Evolutionary conservation across 768 basidiomycete genomes (phyloP).

Genomic region (Pleurotus sapidus): DNA sequence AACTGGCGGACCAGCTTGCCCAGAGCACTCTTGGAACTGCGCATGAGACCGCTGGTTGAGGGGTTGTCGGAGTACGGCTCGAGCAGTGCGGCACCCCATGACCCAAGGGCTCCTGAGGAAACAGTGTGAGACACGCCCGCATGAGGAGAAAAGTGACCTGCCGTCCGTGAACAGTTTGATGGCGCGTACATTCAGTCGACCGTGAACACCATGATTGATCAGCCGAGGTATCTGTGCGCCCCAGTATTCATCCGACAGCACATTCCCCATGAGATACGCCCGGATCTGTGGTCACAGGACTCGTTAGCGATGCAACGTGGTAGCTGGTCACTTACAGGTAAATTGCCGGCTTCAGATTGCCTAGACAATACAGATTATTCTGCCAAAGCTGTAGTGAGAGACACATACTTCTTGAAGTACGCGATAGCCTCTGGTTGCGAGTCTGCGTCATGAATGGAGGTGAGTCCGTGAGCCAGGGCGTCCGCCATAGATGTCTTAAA

Average conservation of each 20-base stretch:
- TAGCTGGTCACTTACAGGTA: conserved; percentile 53
- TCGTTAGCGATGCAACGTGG: background rate
- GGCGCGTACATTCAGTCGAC: conserved; percentile 55
- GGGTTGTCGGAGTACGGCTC: conserved; percentile 84
- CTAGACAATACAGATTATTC: conserved; percentile 33
- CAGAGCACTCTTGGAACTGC: conserved; percentile 51
- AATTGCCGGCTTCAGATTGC: conserved; percentile 59
- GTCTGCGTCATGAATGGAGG: conserved; percentile 83
- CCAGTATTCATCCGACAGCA: conserved; percentile 56
- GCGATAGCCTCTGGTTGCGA: conserved; percentile 46
- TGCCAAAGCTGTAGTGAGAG: no score
- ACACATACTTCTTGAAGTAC: conserved; percentile 61
- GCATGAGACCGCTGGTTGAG: conserved; percentile 67
- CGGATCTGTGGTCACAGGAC: conserved; percentile 39
- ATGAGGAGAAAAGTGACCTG: conserved; percentile 16
- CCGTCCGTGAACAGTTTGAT: conserved; percentile 82
- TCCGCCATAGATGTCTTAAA: conserved; percentile 64
- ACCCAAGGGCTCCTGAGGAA: conserved; percentile 75
- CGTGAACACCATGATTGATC: conserved; percentile 53
- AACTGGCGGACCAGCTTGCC: conserved; percentile 54
- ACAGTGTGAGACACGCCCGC: background rate
- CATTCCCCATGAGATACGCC: conserved; percentile 59
- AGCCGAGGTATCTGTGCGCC: conserved; percentile 59
- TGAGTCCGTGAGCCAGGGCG: conserved; percentile 78
- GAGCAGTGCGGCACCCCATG: conserved; percentile 87